Evolutionary conservation across 345 rosid genomes (phyloP), one percentile per base, ranked within the genome.

Genomic region (Geranium brycei): DNA sequence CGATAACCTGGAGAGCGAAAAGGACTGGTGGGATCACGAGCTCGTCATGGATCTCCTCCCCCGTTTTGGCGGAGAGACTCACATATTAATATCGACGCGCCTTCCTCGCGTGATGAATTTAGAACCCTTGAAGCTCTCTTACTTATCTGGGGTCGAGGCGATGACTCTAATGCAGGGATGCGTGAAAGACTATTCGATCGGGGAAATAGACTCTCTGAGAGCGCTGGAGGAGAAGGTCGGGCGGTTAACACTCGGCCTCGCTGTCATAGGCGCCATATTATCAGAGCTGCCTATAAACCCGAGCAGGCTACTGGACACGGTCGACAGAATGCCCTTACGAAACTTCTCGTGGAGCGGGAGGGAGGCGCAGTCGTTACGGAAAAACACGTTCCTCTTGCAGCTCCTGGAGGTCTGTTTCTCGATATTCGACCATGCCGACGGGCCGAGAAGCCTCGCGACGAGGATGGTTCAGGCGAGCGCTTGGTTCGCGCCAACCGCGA

Each of bases 1-100:
- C 11, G 97, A 93, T 72, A 93, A 88, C 78, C 75, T 93, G 71
- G 99, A 93, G 73, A 90, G 83, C 7, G 97, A 93, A 65, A 93
- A 88, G 59, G 97, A 93, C 69, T 93, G 99, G 99, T 93, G 99
- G 97, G 99, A 93, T 67, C 75, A 72, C 32, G 87, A 85, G 74
- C 89, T 82, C 3, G 80, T 90, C 62, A 90, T 90, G 97, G 99
- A 93, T 76, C 97, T 93, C 65, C 91, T 93, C 74, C 99, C 99
- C 63, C 83, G 96, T 66, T 90, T 90, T 66, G 96, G 97, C 10
- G 92, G 97, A 30, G 96, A 85, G 70, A 90, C 97, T 31, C 97
- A 93, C 74, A 81, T 93, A 57, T 67, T 93, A 59, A 88, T 93
- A 76, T 82, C 97, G 59, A 90, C 97, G 0, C 76, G 78, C 58